These are phyloP conservation scores for Bipolaris cookei DNA, from an alignment of 2,329 filamentous ascomycete species.

Conservation along the genomic window DNA sequence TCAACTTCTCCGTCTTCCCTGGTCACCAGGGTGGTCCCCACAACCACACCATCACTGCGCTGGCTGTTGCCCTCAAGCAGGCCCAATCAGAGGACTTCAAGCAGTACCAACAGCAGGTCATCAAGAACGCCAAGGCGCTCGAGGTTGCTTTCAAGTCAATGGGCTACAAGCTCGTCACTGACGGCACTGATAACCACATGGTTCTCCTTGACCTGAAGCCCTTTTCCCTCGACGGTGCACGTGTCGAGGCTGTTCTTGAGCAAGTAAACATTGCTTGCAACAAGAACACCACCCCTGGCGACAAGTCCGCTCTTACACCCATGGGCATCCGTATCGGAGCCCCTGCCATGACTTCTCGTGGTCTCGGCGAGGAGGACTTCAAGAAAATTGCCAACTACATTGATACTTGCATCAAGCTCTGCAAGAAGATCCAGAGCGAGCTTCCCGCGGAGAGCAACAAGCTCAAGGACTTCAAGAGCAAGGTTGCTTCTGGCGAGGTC, in stretches of 20 bases:
- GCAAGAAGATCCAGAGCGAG: constrained; percentile 81
- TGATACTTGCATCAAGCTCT: constrained; percentile 84
- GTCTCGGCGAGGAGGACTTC: constrained; percentile 90
- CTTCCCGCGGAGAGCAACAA: constrained; percentile 98
- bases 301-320: constrained; percentile 90
- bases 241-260: constrained; percentile 94
- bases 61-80: constrained; percentile 94
- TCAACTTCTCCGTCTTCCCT: constrained; percentile 99
- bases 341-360: constrained; percentile 95
- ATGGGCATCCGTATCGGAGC: constrained; percentile 94
- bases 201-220: constrained; percentile 93
- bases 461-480: constrained; percentile 99
- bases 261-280: constrained; percentile 99
- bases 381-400: constrained; percentile 82
- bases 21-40: constrained; percentile 98
- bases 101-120: constrained; percentile 89
- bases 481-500: constrained; percentile 79
- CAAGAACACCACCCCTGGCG: constrained; percentile 98
- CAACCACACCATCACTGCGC: constrained; percentile 99
- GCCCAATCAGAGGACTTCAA: constrained; percentile 89
- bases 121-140: constrained; percentile 91
- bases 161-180: constrained; percentile 92
- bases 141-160: constrained; percentile 70
- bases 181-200: constrained; percentile 97
- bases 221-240: constrained; percentile 85